Conservation (phyloP, 305 asterid genomes). For the Withania somnifera region DNA sequence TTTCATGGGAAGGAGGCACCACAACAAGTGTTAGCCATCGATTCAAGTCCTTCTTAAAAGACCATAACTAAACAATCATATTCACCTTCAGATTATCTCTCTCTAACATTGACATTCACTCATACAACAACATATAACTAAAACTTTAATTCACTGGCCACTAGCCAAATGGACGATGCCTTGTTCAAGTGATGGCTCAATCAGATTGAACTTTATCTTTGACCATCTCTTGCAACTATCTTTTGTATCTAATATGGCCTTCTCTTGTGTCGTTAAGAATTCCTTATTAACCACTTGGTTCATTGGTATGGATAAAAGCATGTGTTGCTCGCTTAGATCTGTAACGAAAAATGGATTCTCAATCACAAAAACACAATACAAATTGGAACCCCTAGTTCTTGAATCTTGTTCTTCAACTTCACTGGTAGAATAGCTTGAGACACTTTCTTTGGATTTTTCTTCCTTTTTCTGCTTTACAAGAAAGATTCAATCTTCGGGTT, state of each 20-base stretch:
- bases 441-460: not conserved
- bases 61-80: not conserved
- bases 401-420: not conserved
- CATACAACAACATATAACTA: not conserved
- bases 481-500: not conserved
- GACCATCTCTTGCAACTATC: not conserved
- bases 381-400: not conserved
- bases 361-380: not conserved
- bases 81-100: not conserved
- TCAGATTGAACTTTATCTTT: not conserved
- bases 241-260: not conserved
- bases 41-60: not conserved
- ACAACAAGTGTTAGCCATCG: constrained; percentile 1
- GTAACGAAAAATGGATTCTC: not conserved
- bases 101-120: not conserved
- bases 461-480: not conserved
- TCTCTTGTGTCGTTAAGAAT: not conserved
- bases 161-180: not conserved
- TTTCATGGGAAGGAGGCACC: not conserved
- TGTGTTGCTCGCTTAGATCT: not conserved
- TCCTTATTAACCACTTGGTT: not conserved
- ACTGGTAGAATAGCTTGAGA: not conserved
- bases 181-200: not conserved
- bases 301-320: not conserved
- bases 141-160: not conserved